These are phyloP conservation scores for Solanum chilense DNA, from an alignment of 257 asterid species.

Conservation along the genomic window DNA sequence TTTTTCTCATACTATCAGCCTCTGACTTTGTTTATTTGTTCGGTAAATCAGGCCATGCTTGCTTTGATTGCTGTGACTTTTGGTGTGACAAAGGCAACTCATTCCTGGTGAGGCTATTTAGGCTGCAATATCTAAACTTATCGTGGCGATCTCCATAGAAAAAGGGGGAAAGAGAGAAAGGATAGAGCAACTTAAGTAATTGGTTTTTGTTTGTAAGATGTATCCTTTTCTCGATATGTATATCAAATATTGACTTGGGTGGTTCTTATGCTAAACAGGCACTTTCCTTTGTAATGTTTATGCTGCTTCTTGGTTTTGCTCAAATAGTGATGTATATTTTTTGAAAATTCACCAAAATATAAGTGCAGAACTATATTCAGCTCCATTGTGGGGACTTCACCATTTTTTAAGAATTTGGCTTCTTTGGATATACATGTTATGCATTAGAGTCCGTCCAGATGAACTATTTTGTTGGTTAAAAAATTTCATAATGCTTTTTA, in stretches of 20 bases:
- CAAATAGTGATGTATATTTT: not conserved
- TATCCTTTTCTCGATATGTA: not conserved
- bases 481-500: not conserved
- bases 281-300: not conserved
- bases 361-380: not conserved
- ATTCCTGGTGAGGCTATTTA: constrained; percentile 43
- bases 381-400: not conserved
- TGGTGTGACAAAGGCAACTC: constrained; percentile 54
- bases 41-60: constrained; percentile 44
- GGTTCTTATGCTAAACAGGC: not conserved
- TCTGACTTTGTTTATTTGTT: not conserved
- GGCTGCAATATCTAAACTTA: not conserved
- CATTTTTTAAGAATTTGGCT: not conserved
- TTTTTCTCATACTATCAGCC: not conserved
- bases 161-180: not conserved
- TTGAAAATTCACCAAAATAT: not conserved
- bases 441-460: not conserved
- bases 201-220: not conserved
- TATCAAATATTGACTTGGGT: not conserved
- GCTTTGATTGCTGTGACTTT: constrained; percentile 65
- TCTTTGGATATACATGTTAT: not conserved
- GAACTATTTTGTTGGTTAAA: not conserved
- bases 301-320: not conserved
- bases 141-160: not conserved
- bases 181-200: not conserved